Evolutionary conservation across 768 basidiomycete genomes (phyloP).

Genomic region (Amanita jacksonii): DNA sequence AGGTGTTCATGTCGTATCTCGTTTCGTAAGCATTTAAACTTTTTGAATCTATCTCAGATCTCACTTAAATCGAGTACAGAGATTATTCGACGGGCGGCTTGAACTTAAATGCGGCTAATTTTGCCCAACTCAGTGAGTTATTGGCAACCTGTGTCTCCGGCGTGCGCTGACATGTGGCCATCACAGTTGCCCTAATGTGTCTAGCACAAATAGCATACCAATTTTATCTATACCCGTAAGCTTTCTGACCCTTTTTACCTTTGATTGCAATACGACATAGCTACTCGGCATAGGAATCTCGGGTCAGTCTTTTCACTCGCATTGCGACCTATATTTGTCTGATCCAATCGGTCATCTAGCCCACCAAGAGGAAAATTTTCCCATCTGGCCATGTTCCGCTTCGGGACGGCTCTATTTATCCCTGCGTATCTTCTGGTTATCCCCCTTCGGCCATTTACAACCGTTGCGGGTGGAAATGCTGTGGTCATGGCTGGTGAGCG

Average conservation of each 20-base stretch:
- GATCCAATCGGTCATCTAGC: too few relatives aligned
- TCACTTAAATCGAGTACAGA: slow-evolving; percentile 29
- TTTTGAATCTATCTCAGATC: neutral
- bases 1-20: slow-evolving; percentile 86
- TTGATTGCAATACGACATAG: neutral
- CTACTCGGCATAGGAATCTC: slow-evolving; percentile 40
- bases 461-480: slow-evolving; percentile 54
- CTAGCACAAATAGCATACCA: slow-evolving; percentile 90
- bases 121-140: slow-evolving; percentile 74
- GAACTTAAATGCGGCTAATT: slow-evolving; percentile 84
- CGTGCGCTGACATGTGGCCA: too few relatives aligned
- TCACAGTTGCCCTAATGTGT: slow-evolving; percentile 87
- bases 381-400: slow-evolving; percentile 82
- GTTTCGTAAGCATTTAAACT: slow-evolving; percentile 55
- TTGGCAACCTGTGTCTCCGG: neutral
- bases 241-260: slow-evolving; percentile 10
- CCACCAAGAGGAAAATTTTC: slow-evolving; percentile 79
- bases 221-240: slow-evolving; percentile 84
- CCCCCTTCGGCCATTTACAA: slow-evolving; percentile 67
- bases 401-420: slow-evolving; percentile 80
- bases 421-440: slow-evolving; percentile 81
- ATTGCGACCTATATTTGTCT: too few relatives aligned
- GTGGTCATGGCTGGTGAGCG: slow-evolving; percentile 72
- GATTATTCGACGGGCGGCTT: slow-evolving; percentile 82
- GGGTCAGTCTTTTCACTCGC: slow-evolving; percentile 44